Percentiles rank a stretch among this genome's conserved stretches.
Evolutionary conservation across 1,284 basidiomycete species (phyloP).

Genomic region (Amylostereum areolatum): DNA sequence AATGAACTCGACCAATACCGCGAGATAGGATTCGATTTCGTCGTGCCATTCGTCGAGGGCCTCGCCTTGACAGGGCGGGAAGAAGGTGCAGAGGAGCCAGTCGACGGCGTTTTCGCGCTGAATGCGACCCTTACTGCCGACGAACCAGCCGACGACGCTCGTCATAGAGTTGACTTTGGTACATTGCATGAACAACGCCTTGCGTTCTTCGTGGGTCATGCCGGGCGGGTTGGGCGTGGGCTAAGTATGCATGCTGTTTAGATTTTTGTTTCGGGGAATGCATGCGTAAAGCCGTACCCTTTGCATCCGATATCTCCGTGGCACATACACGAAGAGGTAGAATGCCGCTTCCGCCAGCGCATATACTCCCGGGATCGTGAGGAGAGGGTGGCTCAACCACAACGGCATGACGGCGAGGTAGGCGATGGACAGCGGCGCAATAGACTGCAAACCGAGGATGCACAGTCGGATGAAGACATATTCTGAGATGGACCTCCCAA

Average conservation of each 20-base stretch:
- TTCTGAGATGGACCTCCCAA: slow-evolving; percentile 35
- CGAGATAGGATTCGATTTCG: slow-evolving; percentile 42
- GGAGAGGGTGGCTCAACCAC: slow-evolving; percentile 15
- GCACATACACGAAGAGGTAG: slow-evolving; percentile 43
- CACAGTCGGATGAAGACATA: slow-evolving; percentile 46
- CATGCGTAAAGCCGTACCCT: slow-evolving; percentile 27
- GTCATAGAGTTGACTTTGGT: slow-evolving; percentile 21
- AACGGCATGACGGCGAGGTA: slow-evolving; percentile 23
- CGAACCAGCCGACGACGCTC: slow-evolving; percentile 53
- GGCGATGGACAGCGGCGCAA: slow-evolving; percentile 42
- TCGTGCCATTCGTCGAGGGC: slow-evolving; percentile 36
- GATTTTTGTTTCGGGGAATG: neutral
- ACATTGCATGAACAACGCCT: slow-evolving; percentile 45
- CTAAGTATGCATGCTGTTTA: neutral
- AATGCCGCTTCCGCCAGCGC: slow-evolving; percentile 42
- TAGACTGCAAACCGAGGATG: slow-evolving; percentile 40
- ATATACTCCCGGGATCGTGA: slow-evolving; percentile 27
- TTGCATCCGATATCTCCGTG: slow-evolving; percentile 39
- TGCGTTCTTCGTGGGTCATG: slow-evolving; percentile 36
- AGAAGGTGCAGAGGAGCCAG: slow-evolving; percentile 65
- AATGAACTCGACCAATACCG: slow-evolving; percentile 28
- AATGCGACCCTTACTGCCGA: slow-evolving; percentile 19
- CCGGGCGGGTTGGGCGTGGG: slow-evolving; percentile 24
- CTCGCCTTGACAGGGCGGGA: slow-evolving; percentile 28
- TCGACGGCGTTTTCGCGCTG: slow-evolving; percentile 46